Conservation (phyloP, 768 basidiomycete genomes). For the Kwoniella mangroviensis region DNA sequence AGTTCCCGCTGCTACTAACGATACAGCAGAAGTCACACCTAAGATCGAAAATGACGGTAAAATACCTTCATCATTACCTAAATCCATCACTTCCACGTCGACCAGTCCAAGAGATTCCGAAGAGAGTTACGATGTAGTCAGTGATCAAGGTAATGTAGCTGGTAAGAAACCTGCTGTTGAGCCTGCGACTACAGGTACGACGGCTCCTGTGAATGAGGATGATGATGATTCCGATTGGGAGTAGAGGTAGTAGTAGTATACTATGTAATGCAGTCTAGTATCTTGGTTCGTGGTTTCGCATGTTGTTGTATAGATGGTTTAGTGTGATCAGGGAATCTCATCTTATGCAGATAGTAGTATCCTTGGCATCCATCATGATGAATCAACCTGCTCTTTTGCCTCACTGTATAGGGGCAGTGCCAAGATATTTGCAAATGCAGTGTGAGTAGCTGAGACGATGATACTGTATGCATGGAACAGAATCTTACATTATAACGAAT, state of each 20-base stretch:
- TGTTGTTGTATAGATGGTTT: conserved; percentile 12
- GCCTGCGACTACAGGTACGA: background rate
- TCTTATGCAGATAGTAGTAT: background rate
- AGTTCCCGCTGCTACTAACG: background rate
- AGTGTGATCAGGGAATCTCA: background rate
- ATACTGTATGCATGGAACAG: too few relatives aligned
- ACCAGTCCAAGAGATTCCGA: conserved; percentile 53
- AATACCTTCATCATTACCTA: conserved; percentile 9
- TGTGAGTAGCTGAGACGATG: too few relatives aligned
- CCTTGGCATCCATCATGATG: background rate
- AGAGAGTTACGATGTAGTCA: conserved; percentile 56
- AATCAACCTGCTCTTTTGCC: background rate
- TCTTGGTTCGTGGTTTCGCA: background rate
- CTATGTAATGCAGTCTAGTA: background rate
- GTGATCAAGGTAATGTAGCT: conserved; percentile 37
- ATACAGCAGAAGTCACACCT: conserved; percentile 15
- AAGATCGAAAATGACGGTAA: conserved; percentile 27
- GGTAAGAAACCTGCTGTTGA: conserved; percentile 2
- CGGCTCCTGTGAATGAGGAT: conserved; percentile 34
- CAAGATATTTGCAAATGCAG: too few relatives aligned
- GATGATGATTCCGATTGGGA: conserved; percentile 57
- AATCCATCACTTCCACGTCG: conserved; percentile 24
- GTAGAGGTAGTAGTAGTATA: conserved; percentile 18
- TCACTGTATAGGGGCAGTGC: too few relatives aligned
- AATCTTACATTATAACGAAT: too few relatives aligned